Percentiles rank a stretch among this genome's conserved stretches.
Conservation (phyloP, 169 alveolate genomes). For the Cryptosporidium meleagridis region DNA sequence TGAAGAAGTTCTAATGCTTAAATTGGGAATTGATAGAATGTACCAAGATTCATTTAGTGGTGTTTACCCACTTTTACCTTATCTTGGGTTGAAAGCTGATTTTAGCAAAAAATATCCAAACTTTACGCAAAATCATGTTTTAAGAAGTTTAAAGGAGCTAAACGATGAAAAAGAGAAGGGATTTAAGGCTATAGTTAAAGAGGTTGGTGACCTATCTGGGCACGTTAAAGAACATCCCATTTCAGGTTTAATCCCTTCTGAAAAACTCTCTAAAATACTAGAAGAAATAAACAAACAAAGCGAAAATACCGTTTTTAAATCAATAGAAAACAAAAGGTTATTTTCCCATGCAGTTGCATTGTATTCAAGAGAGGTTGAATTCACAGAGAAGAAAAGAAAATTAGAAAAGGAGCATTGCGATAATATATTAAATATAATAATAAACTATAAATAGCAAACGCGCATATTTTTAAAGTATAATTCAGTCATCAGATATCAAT, state of each 20-base stretch:
- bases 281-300: conserved; percentile 39
- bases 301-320: conserved; percentile 15
- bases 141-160: neutral
- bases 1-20: conserved; percentile 14
- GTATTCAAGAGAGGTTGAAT: conserved; percentile 57
- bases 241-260: conserved; percentile 43
- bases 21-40: conserved; percentile 41
- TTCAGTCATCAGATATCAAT: conserved; percentile 10
- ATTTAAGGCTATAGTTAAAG: conserved; percentile 8
- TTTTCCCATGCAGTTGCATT: conserved; percentile 65
- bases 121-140: neutral
- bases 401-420: conserved; percentile 55
- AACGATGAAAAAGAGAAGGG: conserved; percentile 42
- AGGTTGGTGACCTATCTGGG: conserved; percentile 1
- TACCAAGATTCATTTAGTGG: conserved; percentile 52
- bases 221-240: conserved; percentile 12
- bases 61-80: conserved; percentile 37
- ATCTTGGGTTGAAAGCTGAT: neutral
- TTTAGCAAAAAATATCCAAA: conserved; percentile 32
- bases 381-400: neutral
- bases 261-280: conserved; percentile 24
- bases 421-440: conserved; percentile 45
- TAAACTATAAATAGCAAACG: neutral
- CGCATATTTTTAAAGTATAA: neutral
- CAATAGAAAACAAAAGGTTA: conserved; percentile 9